Evolutionary conservation across 805 yeast species (phyloP).

Genomic region (Zygotorulaspora chibaensis): DNA sequence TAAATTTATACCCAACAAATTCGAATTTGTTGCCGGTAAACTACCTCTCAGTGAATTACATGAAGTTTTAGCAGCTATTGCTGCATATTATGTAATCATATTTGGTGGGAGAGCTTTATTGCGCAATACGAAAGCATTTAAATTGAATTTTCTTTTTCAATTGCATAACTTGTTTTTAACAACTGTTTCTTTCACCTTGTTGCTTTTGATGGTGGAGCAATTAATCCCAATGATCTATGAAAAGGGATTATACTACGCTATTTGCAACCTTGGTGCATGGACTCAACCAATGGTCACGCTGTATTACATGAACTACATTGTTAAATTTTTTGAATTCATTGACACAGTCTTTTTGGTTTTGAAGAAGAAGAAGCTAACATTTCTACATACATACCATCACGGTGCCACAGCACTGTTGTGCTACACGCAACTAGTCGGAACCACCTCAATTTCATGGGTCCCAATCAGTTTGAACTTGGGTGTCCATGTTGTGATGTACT

Average conservation of each 20-base stretch:
- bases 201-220: constrained; percentile 77
- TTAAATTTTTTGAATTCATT: constrained; percentile 81
- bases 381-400: constrained; percentile 94
- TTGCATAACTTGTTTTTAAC: constrained; percentile 80
- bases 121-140: constrained; percentile 58
- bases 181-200: constrained; percentile 56
- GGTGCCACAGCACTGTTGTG: constrained; percentile 96
- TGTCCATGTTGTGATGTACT: constrained; percentile 96
- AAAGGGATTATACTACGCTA: constrained; percentile 78
- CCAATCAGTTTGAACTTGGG: constrained; percentile 83
- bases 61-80: constrained; percentile 55
- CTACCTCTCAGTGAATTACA: constrained; percentile 64
- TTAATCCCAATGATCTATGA: constrained; percentile 67
- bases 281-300: constrained; percentile 76
- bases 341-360: constrained; percentile 91
- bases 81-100: constrained; percentile 70
- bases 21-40: constrained; percentile 59
- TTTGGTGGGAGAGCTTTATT: constrained; percentile 79
- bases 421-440: constrained; percentile 87
- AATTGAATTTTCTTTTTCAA: constrained; percentile 74
- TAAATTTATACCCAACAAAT: constrained; percentile 40
- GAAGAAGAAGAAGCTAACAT: constrained; percentile 86
- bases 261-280: constrained; percentile 76
- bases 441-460: constrained; percentile 92
- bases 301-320: constrained; percentile 87